phyloP scores from a whole-genome alignment of 1,284 basidiomycete genomes.

The Cryptococcus sp. region DNA sequence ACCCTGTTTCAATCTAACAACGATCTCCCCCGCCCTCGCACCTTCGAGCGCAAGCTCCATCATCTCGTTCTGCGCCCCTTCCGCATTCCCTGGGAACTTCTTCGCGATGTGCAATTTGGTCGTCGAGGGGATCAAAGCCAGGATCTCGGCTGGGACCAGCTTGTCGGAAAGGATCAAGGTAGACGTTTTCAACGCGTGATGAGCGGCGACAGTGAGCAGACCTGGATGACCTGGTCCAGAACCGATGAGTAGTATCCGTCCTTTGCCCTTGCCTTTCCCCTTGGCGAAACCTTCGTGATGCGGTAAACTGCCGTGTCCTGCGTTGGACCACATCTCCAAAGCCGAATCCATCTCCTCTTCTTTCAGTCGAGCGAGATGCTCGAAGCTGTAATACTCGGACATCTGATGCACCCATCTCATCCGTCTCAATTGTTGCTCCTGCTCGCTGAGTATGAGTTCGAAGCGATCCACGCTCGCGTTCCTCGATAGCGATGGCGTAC shows the following conservation, averaged over 20 bases:
- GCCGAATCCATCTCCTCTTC: conserved; percentile 68
- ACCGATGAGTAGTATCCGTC: conserved; percentile 83
- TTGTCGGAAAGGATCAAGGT: conserved; percentile 93
- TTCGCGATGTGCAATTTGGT: conserved; percentile 74
- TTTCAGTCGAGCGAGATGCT: conserved; percentile 70
- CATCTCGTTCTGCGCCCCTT: conserved; percentile 89
- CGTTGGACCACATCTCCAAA: conserved; percentile 51
- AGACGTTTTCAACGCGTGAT: conserved; percentile 72
- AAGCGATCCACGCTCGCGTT: conserved; percentile 13
- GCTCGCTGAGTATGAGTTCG: conserved; percentile 22
- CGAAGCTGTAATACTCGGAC: conserved; percentile 90
- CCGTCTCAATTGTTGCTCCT: conserved; percentile 62
- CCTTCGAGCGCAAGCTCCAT: conserved; percentile 86
- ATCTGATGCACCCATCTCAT: conserved; percentile 89
- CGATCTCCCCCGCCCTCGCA: conserved; percentile 74
- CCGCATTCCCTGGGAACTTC: conserved; percentile 97
- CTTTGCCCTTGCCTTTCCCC: conserved; percentile 45
- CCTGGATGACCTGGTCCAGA: conserved; percentile 94
- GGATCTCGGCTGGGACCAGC: conserved; percentile 87
- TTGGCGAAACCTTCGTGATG: conserved; percentile 33
- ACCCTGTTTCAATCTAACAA: conserved; percentile 95
- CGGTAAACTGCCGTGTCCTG: conserved; percentile 17
- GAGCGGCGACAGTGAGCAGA: conserved; percentile 84
- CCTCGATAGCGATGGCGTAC: conserved; percentile 29
- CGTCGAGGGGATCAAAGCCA: conserved; percentile 75